Evolutionary conservation across 129 eudicot species (phyloP), one percentile per base, ranked within the genome.

Genomic region (Oenanthe sinensis): DNA sequence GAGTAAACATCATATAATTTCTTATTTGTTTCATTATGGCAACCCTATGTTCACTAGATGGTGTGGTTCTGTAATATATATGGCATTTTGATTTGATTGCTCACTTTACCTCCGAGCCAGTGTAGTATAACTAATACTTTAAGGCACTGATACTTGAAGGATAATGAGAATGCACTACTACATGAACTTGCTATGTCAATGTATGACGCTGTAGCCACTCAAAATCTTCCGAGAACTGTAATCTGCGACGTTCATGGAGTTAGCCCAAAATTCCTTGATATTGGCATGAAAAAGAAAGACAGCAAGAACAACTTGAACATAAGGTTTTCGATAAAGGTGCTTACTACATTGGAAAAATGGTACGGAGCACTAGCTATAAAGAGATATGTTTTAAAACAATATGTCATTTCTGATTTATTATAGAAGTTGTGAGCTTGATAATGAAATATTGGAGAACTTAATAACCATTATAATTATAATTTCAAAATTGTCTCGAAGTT

Each of bases 151-250:
- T 74, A 74, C 77, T 62, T 79, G 85, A 91, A 91, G 97, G 97
- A 95, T 83, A 96, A 95, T 82, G 99, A 95, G 78, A 88, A 92
- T 81, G 96, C 98, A 63, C 76, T 95, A 79, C 85, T 95, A 63
- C 98, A 95, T 79, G 99, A 97, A 36, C 94, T 91, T 80, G 99
- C 97, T 33, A 95, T 95, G 99, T 95, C 99, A 76, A 92, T 91
- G 99, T 92, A 90, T 83, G 99, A 90, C 37, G 88, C 97, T 36
- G 97, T 92, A 78, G 98, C 98, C 37, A 94, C n/a, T n/a, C 98
- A 93, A 70, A 97, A 93, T 65, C 96, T 93, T 54, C 97, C 97
- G 69, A 88, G 97, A 84, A 91, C 98, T 71, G 79, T 91, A 39
- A 77, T 91, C 58, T 93, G 98, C 93, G 91, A 93, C 76, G 97